Evolutionary conservation across 2,329 filamentous ascomycete genomes (phyloP), one percentile per base, ranked within the genome.

Genomic region (Ascochyta viciae-villosae): DNA sequence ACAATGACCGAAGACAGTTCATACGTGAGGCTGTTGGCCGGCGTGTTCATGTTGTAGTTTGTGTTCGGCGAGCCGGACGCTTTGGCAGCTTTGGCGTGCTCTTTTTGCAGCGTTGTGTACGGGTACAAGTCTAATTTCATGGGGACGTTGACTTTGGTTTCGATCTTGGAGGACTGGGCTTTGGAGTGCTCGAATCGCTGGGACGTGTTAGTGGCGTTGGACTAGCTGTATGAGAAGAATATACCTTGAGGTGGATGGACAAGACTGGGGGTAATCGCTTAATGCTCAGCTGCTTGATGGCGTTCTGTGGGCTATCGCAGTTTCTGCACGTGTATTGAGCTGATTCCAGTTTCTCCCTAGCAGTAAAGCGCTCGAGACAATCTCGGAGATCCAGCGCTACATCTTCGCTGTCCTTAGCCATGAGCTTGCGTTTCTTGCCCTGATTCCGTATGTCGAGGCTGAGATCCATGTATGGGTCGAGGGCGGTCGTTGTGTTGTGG

Each of bases 401-500:
- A 2, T 72, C 68, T n/a, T 74, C 68, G 9, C 60, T 62, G 7
- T 59, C 63, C 4, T 61, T 65, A 31, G 66, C 70, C 74, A 76
- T 79, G 60, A 72, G 78, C 78, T 81, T 87, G 64, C 79, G 82
- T 76, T 89, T 91, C 67, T 92, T 91, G 12, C 87, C 82, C 56
- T 88, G 77, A 54, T 83, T 87, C 57, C 95, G 89, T n/a, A 98
- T 82, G 45, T 95, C 92, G 6, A 98, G 81, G 70, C 89, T 95
- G 10, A 98, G 85, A 73, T 97, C 94, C 66, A 96, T 87, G 74
- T 97, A 95, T 0, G 92, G 93, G 71, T 98, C 92, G 38, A 92
- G 85, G 0, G 92, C 89, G 58, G 89, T 89, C 1, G 91, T 96
- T 22, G 89, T 86, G 63, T 92, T 93, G 55, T 87, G 84, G 76